Evolutionary conservation across 768 basidiomycete genomes (phyloP).

Genomic region (Coprinopsis strossmayeri): DNA sequence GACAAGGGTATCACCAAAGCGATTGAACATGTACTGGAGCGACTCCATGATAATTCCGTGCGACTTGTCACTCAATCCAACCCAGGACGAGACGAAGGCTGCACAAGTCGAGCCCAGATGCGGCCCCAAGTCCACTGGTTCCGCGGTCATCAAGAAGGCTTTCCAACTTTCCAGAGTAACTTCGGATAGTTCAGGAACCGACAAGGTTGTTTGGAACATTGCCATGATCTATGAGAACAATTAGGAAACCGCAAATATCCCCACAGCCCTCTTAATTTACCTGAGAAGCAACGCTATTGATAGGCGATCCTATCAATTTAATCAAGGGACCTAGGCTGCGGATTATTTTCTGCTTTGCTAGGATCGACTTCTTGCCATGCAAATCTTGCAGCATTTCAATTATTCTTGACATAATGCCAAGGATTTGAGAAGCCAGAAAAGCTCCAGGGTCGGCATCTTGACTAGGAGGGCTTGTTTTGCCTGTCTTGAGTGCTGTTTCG

Average conservation of each 20-base stretch:
- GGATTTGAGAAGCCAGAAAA: slow-evolving; percentile 70
- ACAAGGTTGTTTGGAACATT: slow-evolving; percentile 85
- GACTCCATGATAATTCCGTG: slow-evolving; percentile 49
- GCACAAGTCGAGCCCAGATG: slow-evolving; percentile 87
- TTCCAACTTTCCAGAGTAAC: slow-evolving; percentile 79
- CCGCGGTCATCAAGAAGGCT: slow-evolving; percentile 64
- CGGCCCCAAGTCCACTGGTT: slow-evolving; percentile 66
- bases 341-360: slow-evolving; percentile 70
- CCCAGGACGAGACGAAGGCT: slow-evolving; percentile 76
- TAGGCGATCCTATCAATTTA: slow-evolving; percentile 58
- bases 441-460: slow-evolving; percentile 36
- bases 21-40: slow-evolving; percentile 64
- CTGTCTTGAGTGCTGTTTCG: slow-evolving; percentile 37
- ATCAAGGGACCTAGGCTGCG: slow-evolving; percentile 73
- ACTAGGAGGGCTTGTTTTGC: slow-evolving; percentile 21
- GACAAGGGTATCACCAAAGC: slow-evolving; percentile 48
- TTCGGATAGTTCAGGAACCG: slow-evolving; percentile 65
- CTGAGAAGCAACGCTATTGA: slow-evolving; percentile 81
- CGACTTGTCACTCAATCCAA: slow-evolving; percentile 45
- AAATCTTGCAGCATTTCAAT: slow-evolving; percentile 85
- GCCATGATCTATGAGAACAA: slow-evolving; percentile 74
- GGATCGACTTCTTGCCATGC: slow-evolving; percentile 64
- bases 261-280: slow-evolving; percentile 32
- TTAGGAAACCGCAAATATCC: background rate
- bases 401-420: slow-evolving; percentile 79